A percentile compares a stretch with the other conserved stretches of the same genome.
phyloP scores from a whole-genome alignment of 148 eudicot genomes.

The Nepenthes mirabilis region DNA sequence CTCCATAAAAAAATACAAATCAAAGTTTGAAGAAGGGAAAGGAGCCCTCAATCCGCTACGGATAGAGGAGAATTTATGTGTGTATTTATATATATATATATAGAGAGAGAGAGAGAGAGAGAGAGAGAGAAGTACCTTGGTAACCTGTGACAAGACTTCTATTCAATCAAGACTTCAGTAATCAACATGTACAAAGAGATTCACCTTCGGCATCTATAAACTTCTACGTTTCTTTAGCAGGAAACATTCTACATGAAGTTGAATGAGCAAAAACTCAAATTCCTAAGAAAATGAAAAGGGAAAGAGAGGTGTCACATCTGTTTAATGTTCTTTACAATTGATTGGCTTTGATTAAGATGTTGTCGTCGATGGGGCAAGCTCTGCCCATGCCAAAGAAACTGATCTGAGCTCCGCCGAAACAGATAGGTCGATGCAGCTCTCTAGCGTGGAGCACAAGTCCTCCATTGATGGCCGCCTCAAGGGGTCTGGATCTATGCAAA shows the following conservation, averaged over 20 bases:
- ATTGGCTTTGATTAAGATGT: conserved; percentile 19
- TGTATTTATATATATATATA: too few relatives aligned
- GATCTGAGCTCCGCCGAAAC: conserved; percentile 64
- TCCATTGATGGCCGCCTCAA: conserved; percentile 36
- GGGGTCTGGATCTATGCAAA: conserved; percentile 43
- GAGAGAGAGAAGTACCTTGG: too few relatives aligned
- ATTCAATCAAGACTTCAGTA: too few relatives aligned
- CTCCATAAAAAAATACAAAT: too few relatives aligned
- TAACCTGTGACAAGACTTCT: too few relatives aligned
- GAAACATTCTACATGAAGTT: neutral
- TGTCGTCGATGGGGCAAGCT: conserved; percentile 51
- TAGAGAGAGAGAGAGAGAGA: too few relatives aligned
- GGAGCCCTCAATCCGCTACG: too few relatives aligned
- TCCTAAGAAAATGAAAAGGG: neutral
- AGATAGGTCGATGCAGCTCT: conserved; percentile 57
- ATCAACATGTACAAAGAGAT: too few relatives aligned
- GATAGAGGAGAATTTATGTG: too few relatives aligned
- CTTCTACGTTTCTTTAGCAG: neutral
- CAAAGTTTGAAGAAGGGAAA: too few relatives aligned
- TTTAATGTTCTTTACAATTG: conserved; percentile 4
- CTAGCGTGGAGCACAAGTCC: conserved; percentile 48
- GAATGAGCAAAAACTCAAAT: neutral
- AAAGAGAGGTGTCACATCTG: neutral
- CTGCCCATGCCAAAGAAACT: conserved; percentile 94
- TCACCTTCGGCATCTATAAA: too few relatives aligned